A percentile compares a stretch with the other conserved stretches of the same genome.
These are phyloP conservation scores for Tolypocladium album DNA, from an alignment of 2,329 filamentous ascomycete species.

Conservation along the genomic window DNA sequence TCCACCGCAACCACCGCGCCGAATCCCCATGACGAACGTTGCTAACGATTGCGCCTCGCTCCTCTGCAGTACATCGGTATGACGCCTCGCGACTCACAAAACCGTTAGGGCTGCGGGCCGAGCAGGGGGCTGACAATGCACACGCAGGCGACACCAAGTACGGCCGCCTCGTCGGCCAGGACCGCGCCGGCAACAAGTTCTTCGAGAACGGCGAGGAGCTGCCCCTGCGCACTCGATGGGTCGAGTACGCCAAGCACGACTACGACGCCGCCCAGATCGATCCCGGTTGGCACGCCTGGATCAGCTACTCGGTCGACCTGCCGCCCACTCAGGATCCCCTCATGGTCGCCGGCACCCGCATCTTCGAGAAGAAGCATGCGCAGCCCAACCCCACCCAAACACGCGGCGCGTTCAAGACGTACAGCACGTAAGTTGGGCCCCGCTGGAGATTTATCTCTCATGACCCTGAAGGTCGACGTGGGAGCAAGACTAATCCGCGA, in stretches of 20 bases:
- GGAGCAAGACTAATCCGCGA: background rate
- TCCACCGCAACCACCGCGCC: constrained; percentile 1
- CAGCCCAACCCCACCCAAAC: constrained; percentile 65
- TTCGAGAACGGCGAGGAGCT: constrained; percentile 94
- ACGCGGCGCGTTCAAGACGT: constrained; percentile 78
- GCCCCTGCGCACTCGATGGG: constrained; percentile 92
- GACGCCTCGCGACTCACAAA: background rate
- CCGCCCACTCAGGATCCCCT: constrained; percentile 69
- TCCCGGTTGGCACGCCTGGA: constrained; percentile 97
- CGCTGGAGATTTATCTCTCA: background rate
- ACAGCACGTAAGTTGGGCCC: constrained; percentile 68
- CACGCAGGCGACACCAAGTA: constrained; percentile 85
- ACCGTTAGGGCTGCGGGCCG: background rate
- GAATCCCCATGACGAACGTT: constrained; percentile 9
- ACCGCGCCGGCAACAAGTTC: constrained; percentile 95
- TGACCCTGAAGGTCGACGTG: background rate
- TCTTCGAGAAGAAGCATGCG: constrained; percentile 66
- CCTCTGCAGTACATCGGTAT: constrained; percentile 44
- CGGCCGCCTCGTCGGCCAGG: constrained; percentile 72
- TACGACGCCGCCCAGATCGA: constrained; percentile 78
- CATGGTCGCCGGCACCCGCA: constrained; percentile 52
- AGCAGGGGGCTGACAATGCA: background rate
- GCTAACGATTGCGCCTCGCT: constrained; percentile 7
- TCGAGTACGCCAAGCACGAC: constrained; percentile 88
- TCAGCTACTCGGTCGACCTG: constrained; percentile 85